Conservation (phyloP, 2,329 filamentous ascomycete species). For the Reticulascus tulasneorum region DNA sequence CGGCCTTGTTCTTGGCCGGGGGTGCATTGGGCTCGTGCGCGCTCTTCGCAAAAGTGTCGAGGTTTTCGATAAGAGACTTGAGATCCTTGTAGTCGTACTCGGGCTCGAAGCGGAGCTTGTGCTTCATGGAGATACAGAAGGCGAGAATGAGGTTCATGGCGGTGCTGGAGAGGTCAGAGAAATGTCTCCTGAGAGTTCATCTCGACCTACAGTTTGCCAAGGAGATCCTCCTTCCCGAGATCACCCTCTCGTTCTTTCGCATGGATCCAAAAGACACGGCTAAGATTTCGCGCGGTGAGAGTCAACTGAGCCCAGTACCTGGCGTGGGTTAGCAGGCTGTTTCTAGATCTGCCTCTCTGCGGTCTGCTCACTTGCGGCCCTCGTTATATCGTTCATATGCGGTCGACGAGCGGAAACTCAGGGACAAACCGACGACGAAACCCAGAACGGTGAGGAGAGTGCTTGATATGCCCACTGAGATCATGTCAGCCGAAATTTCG, state of each 20-base stretch:
- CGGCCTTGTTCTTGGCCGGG: constrained; percentile 14
- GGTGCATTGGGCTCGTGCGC: neutral
- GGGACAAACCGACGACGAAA: constrained; percentile 75
- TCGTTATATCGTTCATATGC: constrained; percentile 67
- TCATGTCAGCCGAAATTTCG: neutral
- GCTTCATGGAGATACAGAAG: constrained; percentile 66
- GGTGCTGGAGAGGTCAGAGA: constrained; percentile 28
- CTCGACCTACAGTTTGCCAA: constrained; percentile 51
- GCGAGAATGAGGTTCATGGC: constrained; percentile 67
- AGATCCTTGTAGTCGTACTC: constrained; percentile 60
- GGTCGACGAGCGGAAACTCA: constrained; percentile 74
- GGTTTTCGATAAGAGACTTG: constrained; percentile 50
- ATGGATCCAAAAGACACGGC: constrained; percentile 34
- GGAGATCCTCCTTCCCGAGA: constrained; percentile 57
- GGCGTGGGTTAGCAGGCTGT: too few species aligned
- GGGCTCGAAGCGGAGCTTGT: constrained; percentile 70
- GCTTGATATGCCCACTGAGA: neutral
- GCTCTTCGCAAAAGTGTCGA: constrained; percentile 62
- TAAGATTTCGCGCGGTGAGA: constrained; percentile 51
- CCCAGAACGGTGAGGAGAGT: constrained; percentile 78
- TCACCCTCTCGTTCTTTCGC: constrained; percentile 54
- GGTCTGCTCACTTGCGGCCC: constrained; percentile 51
- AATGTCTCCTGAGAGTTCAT: neutral
- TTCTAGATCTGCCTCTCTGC: too few species aligned
- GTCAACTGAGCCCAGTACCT: constrained; percentile 44